phyloP scores from a whole-genome alignment of 148 eudicot genomes.

The Fallopia convolvulus region DNA sequence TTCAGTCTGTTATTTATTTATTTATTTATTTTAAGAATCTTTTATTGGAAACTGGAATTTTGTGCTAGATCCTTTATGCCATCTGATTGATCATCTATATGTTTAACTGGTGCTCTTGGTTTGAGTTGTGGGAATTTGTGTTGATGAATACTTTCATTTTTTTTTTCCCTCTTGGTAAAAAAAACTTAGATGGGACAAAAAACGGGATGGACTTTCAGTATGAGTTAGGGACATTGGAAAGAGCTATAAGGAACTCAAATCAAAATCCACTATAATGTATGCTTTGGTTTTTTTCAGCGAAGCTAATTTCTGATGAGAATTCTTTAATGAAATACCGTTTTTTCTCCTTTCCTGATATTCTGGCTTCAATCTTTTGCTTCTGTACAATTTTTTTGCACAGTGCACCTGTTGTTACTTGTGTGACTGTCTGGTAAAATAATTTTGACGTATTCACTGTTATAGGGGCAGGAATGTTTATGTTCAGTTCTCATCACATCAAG shows the following conservation, averaged over 20 bases:
- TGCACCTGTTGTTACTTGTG: not conserved
- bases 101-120: conserved; percentile 1
- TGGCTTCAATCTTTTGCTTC: not conserved
- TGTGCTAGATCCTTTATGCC: not conserved
- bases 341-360: not conserved
- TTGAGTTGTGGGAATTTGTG: not conserved
- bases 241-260: not conserved
- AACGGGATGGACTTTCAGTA: not conserved
- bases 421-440: not conserved
- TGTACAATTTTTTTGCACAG: not conserved
- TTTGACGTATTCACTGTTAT: not conserved
- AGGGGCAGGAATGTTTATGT: conserved; percentile 96
- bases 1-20: not conserved
- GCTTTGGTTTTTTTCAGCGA: not conserved
- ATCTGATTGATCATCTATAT: not conserved
- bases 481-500: conserved; percentile 91
- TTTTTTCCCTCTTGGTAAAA: not conserved
- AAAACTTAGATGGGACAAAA: not conserved
- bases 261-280: not conserved
- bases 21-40: not conserved
- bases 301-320: not conserved
- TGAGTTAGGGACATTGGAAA: not conserved
- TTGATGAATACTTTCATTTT: not conserved
- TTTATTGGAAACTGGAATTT: not conserved
- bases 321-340: not conserved